Conservation (phyloP, 2,329 filamentous ascomycete genomes). For the Sclerotinia subarctica region DNA sequence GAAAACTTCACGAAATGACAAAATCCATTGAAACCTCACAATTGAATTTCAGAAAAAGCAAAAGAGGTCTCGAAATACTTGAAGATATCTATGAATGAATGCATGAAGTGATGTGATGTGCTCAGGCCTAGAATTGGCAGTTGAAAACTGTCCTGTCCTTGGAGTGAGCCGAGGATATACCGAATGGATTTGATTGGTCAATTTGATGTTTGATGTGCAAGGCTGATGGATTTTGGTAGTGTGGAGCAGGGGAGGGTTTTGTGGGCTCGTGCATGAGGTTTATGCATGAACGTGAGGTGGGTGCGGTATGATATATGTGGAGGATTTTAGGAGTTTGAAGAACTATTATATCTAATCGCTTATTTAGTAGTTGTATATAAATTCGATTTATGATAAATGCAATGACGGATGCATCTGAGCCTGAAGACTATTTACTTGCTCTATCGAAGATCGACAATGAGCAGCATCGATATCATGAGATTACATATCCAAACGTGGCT, state of each 20-base stretch:
- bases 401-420: too few species aligned
- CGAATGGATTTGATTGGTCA: background rate
- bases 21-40: background rate
- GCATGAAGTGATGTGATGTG: background rate
- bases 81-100: background rate
- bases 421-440: too few species aligned
- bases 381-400: too few species aligned
- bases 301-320: background rate
- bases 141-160: conserved; percentile 20
- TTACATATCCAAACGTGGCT: too few species aligned
- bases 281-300: conserved; percentile 12
- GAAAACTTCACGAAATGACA: background rate
- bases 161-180: background rate
- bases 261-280: background rate
- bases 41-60: background rate
- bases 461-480: too few species aligned
- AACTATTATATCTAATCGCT: too few species aligned
- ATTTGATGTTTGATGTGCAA: background rate
- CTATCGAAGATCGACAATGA: too few species aligned
- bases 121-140: conserved; percentile 10
- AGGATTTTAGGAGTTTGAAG: too few species aligned
- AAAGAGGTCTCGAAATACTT: background rate
- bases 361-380: too few species aligned
- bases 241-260: background rate
- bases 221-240: background rate